Conservation (phyloP, 345 rosid genomes). For the Zanthoxylum bungeanum region DNA sequence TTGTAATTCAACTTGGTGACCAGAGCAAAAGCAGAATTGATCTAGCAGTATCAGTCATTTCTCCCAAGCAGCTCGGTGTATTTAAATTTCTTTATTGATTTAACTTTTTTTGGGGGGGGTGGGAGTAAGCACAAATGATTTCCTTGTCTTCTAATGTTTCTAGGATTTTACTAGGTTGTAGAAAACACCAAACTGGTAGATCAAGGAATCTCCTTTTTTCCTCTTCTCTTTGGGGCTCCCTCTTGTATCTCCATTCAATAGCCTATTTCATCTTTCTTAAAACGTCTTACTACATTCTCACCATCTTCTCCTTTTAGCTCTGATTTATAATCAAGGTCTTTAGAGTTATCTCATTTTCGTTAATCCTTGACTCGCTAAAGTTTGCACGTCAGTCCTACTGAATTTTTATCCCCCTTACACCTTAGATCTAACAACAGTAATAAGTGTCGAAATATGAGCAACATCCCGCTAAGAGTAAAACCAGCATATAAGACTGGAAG, state of each 20-base stretch:
- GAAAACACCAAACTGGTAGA: background rate
- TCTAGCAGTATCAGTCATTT: too few species aligned
- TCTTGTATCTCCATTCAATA: background rate
- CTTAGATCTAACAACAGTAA: too few species aligned
- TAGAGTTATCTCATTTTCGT: background rate
- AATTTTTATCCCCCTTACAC: too few species aligned
- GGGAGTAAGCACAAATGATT: background rate
- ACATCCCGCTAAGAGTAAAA: background rate
- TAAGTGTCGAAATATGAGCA: too few species aligned
- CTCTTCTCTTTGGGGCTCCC: background rate
- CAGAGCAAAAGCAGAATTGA: background rate
- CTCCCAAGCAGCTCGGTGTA: background rate
- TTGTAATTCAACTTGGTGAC: background rate
- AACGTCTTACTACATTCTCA: too few species aligned
- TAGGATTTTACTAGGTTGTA: background rate
- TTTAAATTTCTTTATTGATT: background rate
- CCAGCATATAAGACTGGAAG: background rate
- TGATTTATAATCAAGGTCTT: background rate
- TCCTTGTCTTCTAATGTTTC: background rate
- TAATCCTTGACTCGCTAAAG: background rate
- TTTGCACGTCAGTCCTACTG: background rate
- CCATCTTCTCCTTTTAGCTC: too few species aligned
- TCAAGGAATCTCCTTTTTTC: background rate
- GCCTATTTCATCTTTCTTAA: background rate
- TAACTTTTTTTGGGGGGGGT: too few species aligned